Conservation (phyloP, 1,284 basidiomycete genomes). For the Heterobasidion irregulare region DNA sequence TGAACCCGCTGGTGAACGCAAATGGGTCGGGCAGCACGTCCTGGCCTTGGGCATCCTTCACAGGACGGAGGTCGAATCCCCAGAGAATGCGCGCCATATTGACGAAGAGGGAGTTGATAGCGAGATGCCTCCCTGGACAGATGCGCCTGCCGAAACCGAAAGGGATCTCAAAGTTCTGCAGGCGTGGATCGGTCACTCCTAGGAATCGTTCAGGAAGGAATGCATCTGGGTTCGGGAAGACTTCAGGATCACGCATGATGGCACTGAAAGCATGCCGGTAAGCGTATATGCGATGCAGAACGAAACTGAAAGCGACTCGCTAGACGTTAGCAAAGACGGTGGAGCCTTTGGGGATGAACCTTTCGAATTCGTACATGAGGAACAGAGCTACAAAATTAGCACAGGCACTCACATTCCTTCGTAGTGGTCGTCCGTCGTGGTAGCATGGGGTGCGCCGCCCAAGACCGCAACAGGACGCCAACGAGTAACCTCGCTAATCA, state of each 20-base stretch:
- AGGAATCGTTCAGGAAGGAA: conserved; percentile 9
- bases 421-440: conserved; percentile 29
- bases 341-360: conserved; percentile 37
- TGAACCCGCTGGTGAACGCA: not conserved
- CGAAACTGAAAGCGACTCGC: conserved; percentile 16
- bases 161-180: conserved; percentile 7
- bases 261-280: conserved; percentile 19
- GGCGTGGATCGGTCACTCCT: conserved; percentile 3
- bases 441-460: conserved; percentile 32
- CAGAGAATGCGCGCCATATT: conserved; percentile 5
- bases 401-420: conserved; percentile 23
- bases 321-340: conserved; percentile 33
- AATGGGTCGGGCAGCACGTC: not conserved
- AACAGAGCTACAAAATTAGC: too few species aligned
- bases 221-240: conserved; percentile 22
- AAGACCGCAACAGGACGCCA: conserved; percentile 35
- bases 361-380: conserved; percentile 6
- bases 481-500: conserved; percentile 34
- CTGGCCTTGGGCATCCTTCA: not conserved
- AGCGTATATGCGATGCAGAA: not conserved
- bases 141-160: conserved; percentile 14
- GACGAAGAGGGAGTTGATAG: conserved; percentile 8
- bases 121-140: conserved; percentile 9
- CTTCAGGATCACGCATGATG: conserved; percentile 31
- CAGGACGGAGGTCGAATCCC: conserved; percentile 2